Evolutionary conservation across 2,329 filamentous ascomycete genomes (phyloP).

Genomic region (Macroventuria anomochaeta): DNA sequence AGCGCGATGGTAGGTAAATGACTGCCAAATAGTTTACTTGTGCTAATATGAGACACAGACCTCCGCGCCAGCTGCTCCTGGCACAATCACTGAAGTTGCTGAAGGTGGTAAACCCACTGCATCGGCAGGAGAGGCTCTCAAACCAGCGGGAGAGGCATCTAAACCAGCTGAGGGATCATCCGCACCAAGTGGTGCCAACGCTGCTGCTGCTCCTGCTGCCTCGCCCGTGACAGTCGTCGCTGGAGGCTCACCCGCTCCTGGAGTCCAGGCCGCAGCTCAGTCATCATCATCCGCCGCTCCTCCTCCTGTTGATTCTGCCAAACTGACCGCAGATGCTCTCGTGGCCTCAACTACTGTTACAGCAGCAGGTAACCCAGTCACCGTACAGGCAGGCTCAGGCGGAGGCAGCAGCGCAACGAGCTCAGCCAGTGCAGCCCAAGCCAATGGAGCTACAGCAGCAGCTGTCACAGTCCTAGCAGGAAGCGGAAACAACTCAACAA

Average conservation of each 20-base stretch:
- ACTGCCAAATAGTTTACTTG: no score
- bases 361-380: constrained; percentile 24
- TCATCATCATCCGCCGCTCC: constrained; percentile 14
- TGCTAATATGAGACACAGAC: constrained; percentile 2
- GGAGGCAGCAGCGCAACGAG: constrained; percentile 3
- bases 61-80: constrained; percentile 1
- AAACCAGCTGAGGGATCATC: constrained; percentile 1
- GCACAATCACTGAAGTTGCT: constrained; percentile 19
- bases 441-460: constrained; percentile 5
- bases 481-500: constrained; percentile 15
- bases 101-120: constrained; percentile 2
- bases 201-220: constrained; percentile 21
- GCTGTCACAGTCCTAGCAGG: constrained; percentile 23
- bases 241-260: constrained; percentile 18
- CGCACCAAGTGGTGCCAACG: constrained; percentile 2
- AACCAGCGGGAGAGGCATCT: background rate
- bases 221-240: constrained; percentile 26
- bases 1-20: constrained; percentile 24
- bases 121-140: background rate
- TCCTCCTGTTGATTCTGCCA: constrained; percentile 29
- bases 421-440: constrained; percentile 9
- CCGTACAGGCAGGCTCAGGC: constrained; percentile 23
- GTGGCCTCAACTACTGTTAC: constrained; percentile 29
- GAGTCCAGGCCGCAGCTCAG: constrained; percentile 14
- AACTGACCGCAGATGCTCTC: constrained; percentile 29